Percentiles rank a stretch among this genome's conserved stretches.
These are phyloP conservation scores for Pontederia crassipes DNA, from an alignment of 176 grass and related monocot species.

Conservation along the genomic window DNA sequence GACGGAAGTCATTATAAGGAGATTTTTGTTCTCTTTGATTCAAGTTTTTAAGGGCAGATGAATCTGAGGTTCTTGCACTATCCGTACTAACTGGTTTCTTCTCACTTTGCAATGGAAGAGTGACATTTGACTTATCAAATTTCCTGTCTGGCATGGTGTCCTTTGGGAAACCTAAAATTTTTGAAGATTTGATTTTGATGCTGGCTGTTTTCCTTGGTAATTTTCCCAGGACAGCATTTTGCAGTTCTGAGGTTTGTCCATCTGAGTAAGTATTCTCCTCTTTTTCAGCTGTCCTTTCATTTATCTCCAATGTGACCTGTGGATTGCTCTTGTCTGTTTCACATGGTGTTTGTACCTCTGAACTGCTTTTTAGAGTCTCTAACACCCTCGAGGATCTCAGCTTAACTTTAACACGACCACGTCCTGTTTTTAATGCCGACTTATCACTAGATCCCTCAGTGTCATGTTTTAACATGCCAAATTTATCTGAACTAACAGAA, in stretches of 20 bases:
- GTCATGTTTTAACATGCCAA: background rate
- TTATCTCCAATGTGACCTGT: slow-evolving; percentile 4
- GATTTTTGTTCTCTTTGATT: slow-evolving; percentile 24
- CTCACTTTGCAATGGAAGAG: slow-evolving; percentile 21
- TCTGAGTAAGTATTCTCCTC: slow-evolving; percentile 14
- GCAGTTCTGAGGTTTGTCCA: slow-evolving; percentile 20
- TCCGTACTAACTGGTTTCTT: slow-evolving; percentile 18
- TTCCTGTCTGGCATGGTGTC: slow-evolving; percentile 25
- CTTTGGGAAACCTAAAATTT: slow-evolving; percentile 17
- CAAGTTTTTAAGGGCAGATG: slow-evolving; percentile 20
- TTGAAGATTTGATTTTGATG: slow-evolving; percentile 37
- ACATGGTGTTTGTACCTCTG: slow-evolving; percentile 11
- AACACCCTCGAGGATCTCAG: slow-evolving; percentile 37
- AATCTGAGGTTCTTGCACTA: slow-evolving; percentile 14
- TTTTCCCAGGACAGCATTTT: slow-evolving; percentile 28
- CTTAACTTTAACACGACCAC: slow-evolving; percentile 49
- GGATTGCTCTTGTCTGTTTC: slow-evolving; percentile 16
- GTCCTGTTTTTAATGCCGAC: slow-evolving; percentile 28
- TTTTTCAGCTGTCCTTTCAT: slow-evolving; percentile 11
- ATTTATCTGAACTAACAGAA: slow-evolving; percentile 17
- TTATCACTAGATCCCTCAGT: slow-evolving; percentile 21
- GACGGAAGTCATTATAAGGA: slow-evolving; percentile 24
- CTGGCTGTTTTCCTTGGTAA: slow-evolving; percentile 30
- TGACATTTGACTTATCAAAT: slow-evolving; percentile 6
- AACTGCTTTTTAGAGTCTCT: slow-evolving; percentile 25